Base-by-base conservation (phyloP, 1,284 basidiomycete species). In the Inonotus hispidus region DNA sequence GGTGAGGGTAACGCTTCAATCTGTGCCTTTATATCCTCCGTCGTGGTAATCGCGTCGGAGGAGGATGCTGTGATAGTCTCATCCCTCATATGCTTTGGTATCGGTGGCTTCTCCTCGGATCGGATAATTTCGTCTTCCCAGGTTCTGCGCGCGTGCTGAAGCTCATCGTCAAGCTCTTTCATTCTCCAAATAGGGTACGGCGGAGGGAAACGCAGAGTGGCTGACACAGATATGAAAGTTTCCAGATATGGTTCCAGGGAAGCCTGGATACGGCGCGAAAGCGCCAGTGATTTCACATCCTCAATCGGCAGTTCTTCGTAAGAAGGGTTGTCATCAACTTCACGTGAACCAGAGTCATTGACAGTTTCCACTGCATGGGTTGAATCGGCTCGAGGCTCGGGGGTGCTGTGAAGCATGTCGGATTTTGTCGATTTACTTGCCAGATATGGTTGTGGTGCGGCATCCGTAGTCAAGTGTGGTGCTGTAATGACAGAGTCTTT, bases 181-280 rank as follows among this genome's bases (percentile, higher is more conserved):
- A 98, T 95, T 62, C 82, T 82, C 3, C 84, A 79, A 37, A 98
- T 83, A 1, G 93, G 90, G 68, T 91, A 87, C 1, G 95, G 95
- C 14, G 95, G 94, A 13, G 88, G 89, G 71, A 96, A 95, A 11
- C 91, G 85, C 43, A 98, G 78, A 0, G 93, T 92, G 0, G 94
- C 90, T 5, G 93, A 96, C 37, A 93, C 91, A 1, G 93, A 96
- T 25, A 97, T 89, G 66, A 93, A 92, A 0, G 91, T 95, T 62
- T 78, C 84, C 64, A 82, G 77, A 71, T 96, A 98, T 0, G 92
- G 91, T 46, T 89, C 82, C 14, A 97, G 78, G 0, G 92, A 87
- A 59, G 87, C 79, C 53, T 91, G 84, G 46, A 95, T 92, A 23
- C 85, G 81, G 56, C 81, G 79, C 25, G 90, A 88, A 2, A 91